phyloP scores from a whole-genome alignment of 1,139 yeast genomes.

The Geotrichum cucujoidarum region DNA sequence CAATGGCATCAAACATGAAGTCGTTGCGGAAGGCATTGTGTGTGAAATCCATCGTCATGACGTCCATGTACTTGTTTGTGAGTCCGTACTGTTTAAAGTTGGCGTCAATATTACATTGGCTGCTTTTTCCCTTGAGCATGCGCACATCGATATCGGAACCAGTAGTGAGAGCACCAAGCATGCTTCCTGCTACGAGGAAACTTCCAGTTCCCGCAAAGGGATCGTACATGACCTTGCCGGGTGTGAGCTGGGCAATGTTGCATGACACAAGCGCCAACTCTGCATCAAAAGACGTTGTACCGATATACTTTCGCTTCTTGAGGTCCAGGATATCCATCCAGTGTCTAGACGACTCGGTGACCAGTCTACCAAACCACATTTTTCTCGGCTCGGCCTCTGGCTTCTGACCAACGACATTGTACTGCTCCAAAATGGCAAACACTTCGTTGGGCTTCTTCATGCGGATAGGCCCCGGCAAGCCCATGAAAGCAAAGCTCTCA shows the following conservation, averaged over 20 bases:
- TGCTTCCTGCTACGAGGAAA: conserved; percentile 81
- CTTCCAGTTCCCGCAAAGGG: conserved; percentile 98
- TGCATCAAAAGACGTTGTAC: conserved; percentile 95
- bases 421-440: conserved; percentile 73
- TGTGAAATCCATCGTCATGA: conserved; percentile 89
- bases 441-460: conserved; percentile 73
- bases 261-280: conserved; percentile 68
- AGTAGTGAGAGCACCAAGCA: conserved; percentile 72
- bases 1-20: conserved; percentile 67
- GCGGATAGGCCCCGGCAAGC: conserved; percentile 68
- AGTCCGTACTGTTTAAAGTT: conserved; percentile 77
- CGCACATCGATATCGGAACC: conserved; percentile 94
- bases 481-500: conserved; percentile 66
- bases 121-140: conserved; percentile 67
- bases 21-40: conserved; percentile 70
- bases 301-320: conserved; percentile 78
- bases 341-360: conserved; percentile 63
- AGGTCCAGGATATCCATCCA: conserved; percentile 75
- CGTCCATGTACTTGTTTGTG: conserved; percentile 57
- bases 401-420: conserved; percentile 46
- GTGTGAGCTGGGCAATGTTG: conserved; percentile 71
- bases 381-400: conserved; percentile 51
- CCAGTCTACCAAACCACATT: conserved; percentile 72
- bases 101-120: conserved; percentile 46
- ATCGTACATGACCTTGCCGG: conserved; percentile 71